Evolutionary conservation across 768 basidiomycete species (phyloP), one percentile per base, ranked within the genome.

Genomic region (Calocera cornea): DNA sequence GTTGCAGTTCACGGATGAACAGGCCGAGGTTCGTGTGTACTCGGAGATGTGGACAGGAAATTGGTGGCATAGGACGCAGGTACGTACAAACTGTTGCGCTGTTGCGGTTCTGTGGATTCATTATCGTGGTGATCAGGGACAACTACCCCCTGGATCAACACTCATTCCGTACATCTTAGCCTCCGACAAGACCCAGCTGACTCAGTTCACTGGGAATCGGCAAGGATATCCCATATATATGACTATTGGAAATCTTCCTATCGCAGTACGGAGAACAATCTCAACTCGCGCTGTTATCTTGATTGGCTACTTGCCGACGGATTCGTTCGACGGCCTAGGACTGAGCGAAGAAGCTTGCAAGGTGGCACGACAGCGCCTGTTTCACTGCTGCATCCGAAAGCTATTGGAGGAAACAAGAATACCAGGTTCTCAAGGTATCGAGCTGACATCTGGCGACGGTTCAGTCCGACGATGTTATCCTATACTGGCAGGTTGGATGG

Each of bases 381-480:
- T 78, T 70, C 79, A 82, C 69, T 70, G 71, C 0, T 79, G 76
- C 65, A 72, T 80, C 67, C 8, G 67, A 2, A 38, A 67, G 11
- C 75, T 80, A 17, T 47, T 79, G 14, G 41, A 44, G 41, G 77
- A 78, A 0, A 68, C 81, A 0, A 66, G 70, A 14, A 17, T 44
- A 2, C 73, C 77, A 2, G 79, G 78, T 0, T 3, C 34, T 0
- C 50, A 72, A 3, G 80, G 80, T 10, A 69, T 79, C 16, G 40
- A 71, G 0, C 73, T 80, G 73, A n/a, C 44, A 0, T 76, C 74
- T 49, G 76, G 76, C 2, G 75, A 79, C 67, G 78, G 79, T 0
- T 70, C 80, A 27, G 64, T 80, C 22, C 79, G 78, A 44, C 81
- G 80, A 33, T 69, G 70, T 11, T 75, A 77, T 71, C 73, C 65